These are phyloP conservation scores for Calonectria montana DNA, from an alignment of 2,329 filamentous ascomycete species.

Conservation along the genomic window DNA sequence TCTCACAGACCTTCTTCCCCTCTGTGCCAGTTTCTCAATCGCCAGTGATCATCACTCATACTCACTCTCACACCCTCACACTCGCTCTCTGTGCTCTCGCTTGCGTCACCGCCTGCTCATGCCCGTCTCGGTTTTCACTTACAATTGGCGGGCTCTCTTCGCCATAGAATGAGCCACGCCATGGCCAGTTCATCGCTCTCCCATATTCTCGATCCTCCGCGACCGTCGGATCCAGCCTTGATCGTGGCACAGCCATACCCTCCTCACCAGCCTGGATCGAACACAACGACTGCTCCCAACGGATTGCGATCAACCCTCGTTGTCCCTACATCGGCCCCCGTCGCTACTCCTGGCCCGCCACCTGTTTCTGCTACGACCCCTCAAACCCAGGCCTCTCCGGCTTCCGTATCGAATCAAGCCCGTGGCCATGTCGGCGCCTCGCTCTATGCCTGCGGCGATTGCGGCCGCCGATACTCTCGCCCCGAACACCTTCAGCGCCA, in stretches of 20 bases:
- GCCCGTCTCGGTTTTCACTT: slow-evolving; percentile 6
- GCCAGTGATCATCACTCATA: not conserved
- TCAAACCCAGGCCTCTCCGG: slow-evolving; percentile 11
- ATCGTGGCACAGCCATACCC: slow-evolving; percentile 33
- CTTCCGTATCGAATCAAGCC: slow-evolving; percentile 15
- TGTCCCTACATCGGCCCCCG: slow-evolving; percentile 14
- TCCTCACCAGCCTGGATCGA: slow-evolving; percentile 8
- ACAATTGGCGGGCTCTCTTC: slow-evolving; percentile 17
- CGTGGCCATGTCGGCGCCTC: slow-evolving; percentile 45
- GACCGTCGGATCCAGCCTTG: slow-evolving; percentile 31
- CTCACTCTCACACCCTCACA: not conserved
- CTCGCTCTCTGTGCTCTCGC: not conserved
- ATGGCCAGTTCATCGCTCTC: slow-evolving; percentile 48
- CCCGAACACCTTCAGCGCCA: slow-evolving; percentile 66
- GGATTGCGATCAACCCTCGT: slow-evolving; percentile 12
- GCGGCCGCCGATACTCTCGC: slow-evolving; percentile 62
- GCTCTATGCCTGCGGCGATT: slow-evolving; percentile 63
- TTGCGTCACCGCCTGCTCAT: slow-evolving; percentile 13
- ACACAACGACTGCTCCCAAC: slow-evolving; percentile 12
- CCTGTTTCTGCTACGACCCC: slow-evolving; percentile 6
- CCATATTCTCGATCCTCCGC: slow-evolving; percentile 47
- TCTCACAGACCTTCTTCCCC: not conserved
- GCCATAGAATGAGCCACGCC: slow-evolving; percentile 26
- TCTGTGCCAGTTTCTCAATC: not conserved
- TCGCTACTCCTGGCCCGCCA: not conserved